Evolutionary conservation across 176 grass and related monocot genomes (phyloP), one percentile per base, ranked within the genome.

Genomic region (Zoysia japonica): DNA sequence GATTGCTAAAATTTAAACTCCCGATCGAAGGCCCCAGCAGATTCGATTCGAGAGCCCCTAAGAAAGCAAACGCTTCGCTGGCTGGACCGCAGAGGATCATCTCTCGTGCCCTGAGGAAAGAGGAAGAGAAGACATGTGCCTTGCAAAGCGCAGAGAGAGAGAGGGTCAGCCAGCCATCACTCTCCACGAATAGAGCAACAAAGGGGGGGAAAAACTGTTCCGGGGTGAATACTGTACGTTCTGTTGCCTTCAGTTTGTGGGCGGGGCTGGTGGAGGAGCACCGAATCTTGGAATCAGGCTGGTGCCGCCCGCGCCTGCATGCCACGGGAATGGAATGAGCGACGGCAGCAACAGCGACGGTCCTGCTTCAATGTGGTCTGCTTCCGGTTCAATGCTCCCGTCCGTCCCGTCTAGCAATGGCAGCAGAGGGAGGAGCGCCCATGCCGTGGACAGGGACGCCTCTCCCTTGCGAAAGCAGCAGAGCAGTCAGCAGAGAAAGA

Each of bases 121-220:
- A 17, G 52, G 52, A 56, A 56, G 54, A 5, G 50, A 50, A 43
- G 51, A 19, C 50, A 41, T 41, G 49, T 14, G 13, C 16, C 16
- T 61, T 72, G 41, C n/a, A 60, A 72, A 73, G 51, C 68, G 49
- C 60, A 73, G 52, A 49, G 20, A 55, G 52, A 50, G 53, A 47
- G 61, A 61, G 79, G 80, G 80, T 88, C 86, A 88, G 80, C 11
- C 86, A 88, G 80, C 11, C 86, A 88, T 88, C 86, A 53, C 80
- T 62, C 41, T 56, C 28, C 28, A 28, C 28, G 28, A 28, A 28
- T 28, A 28, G 44, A 45, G 44, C 44, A 45, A 45, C 44, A 45
- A 45, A 6, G 44, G 44, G 44, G 64, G 75, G 80, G 28, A 37
- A 48, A 78, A 36, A 71, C 28, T 28, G 28, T 28, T 28, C 28